Conservation (phyloP, 83 land plant species). For the Diphasiastrum complanatum region DNA sequence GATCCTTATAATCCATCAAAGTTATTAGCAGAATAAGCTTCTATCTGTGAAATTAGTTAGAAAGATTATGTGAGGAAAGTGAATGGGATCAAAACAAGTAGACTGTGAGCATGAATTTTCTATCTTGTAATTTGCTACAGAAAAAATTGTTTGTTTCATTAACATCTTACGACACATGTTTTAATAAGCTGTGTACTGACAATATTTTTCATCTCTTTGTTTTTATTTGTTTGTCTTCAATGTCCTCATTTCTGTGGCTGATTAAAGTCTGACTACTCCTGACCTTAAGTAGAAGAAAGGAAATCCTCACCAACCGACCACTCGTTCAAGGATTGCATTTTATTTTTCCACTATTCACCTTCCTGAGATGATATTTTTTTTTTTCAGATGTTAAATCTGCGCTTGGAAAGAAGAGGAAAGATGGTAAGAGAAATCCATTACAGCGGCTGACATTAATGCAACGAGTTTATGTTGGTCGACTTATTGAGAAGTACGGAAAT, state of each 20-base stretch:
- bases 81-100: too few species aligned
- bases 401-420: constrained; percentile 74
- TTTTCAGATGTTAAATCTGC: constrained; percentile 81
- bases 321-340: neutral
- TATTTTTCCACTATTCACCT: neutral
- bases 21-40: neutral
- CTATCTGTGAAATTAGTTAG: neutral
- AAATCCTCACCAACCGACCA: neutral
- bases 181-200: too few species aligned
- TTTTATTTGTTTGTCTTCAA: neutral
- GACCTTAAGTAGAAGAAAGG: too few species aligned
- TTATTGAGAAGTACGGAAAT: constrained; percentile 69
- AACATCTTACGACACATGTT: too few species aligned
- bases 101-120: too few species aligned
- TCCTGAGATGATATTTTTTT: too few species aligned
- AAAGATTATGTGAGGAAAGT: neutral
- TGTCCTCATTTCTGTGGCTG: too few species aligned
- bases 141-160: too few species aligned
- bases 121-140: too few species aligned
- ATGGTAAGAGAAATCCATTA: constrained; percentile 62
- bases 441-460: constrained; percentile 75
- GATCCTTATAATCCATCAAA: neutral
- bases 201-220: neutral
- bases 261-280: too few species aligned
- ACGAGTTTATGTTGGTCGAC: constrained; percentile 50